phyloP scores from a whole-genome alignment of 768 basidiomycete species.

The Psilocybe cubensis region DNA sequence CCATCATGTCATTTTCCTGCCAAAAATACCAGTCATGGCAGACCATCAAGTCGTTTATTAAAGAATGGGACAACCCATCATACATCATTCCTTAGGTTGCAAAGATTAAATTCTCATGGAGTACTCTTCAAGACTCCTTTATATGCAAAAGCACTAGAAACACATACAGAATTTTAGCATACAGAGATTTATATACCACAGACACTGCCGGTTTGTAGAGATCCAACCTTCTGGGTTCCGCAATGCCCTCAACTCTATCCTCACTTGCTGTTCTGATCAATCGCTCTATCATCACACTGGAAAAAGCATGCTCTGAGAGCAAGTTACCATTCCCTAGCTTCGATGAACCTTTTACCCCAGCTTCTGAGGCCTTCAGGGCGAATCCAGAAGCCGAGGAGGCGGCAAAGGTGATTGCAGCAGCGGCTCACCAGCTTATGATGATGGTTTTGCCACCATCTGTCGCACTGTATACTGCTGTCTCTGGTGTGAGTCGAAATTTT shows the following conservation, averaged over 20 bases:
- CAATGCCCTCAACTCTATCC: not conserved
- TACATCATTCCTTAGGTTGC: too few relatives aligned
- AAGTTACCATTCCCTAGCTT: constrained; percentile 27
- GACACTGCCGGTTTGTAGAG: too few relatives aligned
- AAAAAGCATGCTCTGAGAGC: constrained; percentile 20
- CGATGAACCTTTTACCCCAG: constrained; percentile 26
- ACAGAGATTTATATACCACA: too few relatives aligned
- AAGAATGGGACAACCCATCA: too few relatives aligned
- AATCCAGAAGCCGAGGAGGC: constrained; percentile 31
- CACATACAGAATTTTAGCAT: too few relatives aligned
- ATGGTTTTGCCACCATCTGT: constrained; percentile 29
- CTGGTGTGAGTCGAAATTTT: constrained; percentile 23
- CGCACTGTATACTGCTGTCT: constrained; percentile 21
- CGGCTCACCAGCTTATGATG: constrained; percentile 36
- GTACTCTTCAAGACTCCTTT: too few relatives aligned
- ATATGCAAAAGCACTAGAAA: too few relatives aligned
- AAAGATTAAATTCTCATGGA: too few relatives aligned
- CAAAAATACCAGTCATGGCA: too few relatives aligned
- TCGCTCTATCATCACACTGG: constrained; percentile 23
- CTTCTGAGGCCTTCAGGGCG: constrained; percentile 31
- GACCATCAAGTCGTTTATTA: too few relatives aligned
- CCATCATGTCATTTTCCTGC: too few relatives aligned
- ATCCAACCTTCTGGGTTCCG: too few relatives aligned
- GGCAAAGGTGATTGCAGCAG: constrained; percentile 32
- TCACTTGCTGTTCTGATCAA: constrained; percentile 16